These are phyloP conservation scores for Mycosphaerella sp. DNA, from an alignment of 2,329 filamentous ascomycete species.

Conservation along the genomic window DNA sequence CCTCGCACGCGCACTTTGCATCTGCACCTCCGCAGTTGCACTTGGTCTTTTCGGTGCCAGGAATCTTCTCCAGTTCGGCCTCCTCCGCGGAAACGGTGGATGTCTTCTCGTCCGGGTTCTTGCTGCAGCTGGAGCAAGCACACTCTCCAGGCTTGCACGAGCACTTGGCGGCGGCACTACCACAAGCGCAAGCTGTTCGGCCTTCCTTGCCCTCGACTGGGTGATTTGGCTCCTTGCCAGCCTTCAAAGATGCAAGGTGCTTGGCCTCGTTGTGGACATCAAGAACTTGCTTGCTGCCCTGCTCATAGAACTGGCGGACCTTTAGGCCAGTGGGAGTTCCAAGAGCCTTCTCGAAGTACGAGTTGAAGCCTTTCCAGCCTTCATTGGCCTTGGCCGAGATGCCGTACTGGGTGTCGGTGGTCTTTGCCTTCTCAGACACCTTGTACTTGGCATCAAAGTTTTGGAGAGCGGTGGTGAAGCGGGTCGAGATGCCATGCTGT, in stretches of 20 bases:
- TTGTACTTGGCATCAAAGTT: slow-evolving; percentile 80
- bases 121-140: slow-evolving; percentile 42
- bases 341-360: slow-evolving; percentile 92
- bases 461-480: slow-evolving; percentile 70
- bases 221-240: slow-evolving; percentile 43
- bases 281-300: slow-evolving; percentile 78
- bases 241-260: slow-evolving; percentile 83
- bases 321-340: slow-evolving; percentile 83
- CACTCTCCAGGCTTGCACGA: slow-evolving; percentile 42
- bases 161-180: slow-evolving; percentile 38
- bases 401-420: slow-evolving; percentile 77
- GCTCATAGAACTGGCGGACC: slow-evolving; percentile 79
- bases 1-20: slow-evolving; percentile 43
- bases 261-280: slow-evolving; percentile 91
- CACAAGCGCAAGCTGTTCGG: slow-evolving; percentile 44
- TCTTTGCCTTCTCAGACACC: slow-evolving; percentile 77
- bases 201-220: slow-evolving; percentile 34
- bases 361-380: slow-evolving; percentile 62
- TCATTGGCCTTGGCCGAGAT: slow-evolving; percentile 66
- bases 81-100: slow-evolving; percentile 27
- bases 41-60: slow-evolving; percentile 43
- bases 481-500: slow-evolving; percentile 75
- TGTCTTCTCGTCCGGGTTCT: slow-evolving; percentile 37
- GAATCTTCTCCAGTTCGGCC: slow-evolving; percentile 45
- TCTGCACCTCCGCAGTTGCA: slow-evolving; percentile 46